Conservation (phyloP, 495 filamentous ascomycete species). For the Neurospora tetrasperma region DNA sequence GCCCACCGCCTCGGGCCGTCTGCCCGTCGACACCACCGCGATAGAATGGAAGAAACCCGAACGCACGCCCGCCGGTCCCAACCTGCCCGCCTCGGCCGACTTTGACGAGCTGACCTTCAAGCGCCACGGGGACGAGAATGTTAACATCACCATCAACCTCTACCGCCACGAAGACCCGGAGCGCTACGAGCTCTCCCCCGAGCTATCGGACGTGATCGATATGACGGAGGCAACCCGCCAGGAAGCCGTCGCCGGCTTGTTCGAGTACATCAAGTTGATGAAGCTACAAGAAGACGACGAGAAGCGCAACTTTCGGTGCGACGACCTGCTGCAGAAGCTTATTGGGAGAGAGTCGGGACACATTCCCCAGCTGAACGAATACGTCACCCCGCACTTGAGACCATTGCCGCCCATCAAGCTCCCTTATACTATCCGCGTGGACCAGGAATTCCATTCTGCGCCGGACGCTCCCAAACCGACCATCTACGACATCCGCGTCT, state of each 20-base stretch:
- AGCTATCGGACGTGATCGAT: constrained; percentile 76
- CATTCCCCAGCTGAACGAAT: constrained; percentile 81
- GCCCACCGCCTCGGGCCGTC: constrained; percentile 23
- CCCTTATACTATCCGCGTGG: constrained; percentile 87
- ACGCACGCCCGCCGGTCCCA: constrained; percentile 41
- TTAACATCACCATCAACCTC: constrained; percentile 84
- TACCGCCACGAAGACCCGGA: constrained; percentile 78
- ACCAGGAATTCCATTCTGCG: constrained; percentile 61
- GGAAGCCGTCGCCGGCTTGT: constrained; percentile 79
- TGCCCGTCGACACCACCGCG: constrained; percentile 50
- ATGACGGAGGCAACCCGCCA: constrained; percentile 76
- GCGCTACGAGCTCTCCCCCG: constrained; percentile 62
- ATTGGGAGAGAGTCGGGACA: constrained; percentile 68
- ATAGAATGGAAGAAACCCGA: constrained; percentile 64
- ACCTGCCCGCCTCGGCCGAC: constrained; percentile 49
- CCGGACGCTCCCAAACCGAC: constrained; percentile 48
- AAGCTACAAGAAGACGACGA: constrained; percentile 88
- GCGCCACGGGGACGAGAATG: constrained; percentile 81
- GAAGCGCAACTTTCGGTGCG: constrained; percentile 80
- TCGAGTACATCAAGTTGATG: constrained; percentile 87
- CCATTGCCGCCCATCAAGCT: constrained; percentile 76
- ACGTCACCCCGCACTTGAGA: constrained; percentile 61
- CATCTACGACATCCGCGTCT: constrained; percentile 80
- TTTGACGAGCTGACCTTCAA: constrained; percentile 91
- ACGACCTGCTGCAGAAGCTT: constrained; percentile 64